A percentile compares a stretch with the other conserved stretches of the same genome.
phyloP scores from a whole-genome alignment of 202 grass and related monocot genomes.

The Setaria italica region DNA sequence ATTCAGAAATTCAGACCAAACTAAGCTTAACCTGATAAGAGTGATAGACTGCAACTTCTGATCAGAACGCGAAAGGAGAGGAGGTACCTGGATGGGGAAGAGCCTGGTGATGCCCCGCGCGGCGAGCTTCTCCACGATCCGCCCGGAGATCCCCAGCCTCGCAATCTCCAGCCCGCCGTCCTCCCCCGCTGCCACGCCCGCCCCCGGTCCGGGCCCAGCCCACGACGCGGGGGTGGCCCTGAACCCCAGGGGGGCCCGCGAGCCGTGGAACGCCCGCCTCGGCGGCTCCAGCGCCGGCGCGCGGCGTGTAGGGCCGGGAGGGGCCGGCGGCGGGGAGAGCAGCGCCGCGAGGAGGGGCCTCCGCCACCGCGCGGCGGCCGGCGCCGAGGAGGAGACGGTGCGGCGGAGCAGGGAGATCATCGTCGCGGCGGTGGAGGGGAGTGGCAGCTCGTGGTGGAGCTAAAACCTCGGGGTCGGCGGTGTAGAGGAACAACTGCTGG shows the following conservation, averaged over 20 bases:
- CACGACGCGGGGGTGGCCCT: constrained; percentile 40
- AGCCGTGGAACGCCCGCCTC: constrained; percentile 63
- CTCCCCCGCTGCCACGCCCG: constrained; percentile 48
- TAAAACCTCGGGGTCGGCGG: too few relatives aligned
- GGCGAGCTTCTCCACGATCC: constrained; percentile 74
- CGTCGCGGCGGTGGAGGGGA: not conserved
- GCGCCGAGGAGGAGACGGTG: constrained; percentile 11
- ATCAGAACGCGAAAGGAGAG: not conserved
- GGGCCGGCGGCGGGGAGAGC: not conserved
- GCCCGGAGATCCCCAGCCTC: constrained; percentile 75
- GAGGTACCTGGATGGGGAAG: constrained; percentile 88
- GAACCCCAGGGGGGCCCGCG: constrained; percentile 55
- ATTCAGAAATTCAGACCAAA: not conserved
- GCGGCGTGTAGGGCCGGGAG: not conserved
- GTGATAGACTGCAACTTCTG: not conserved
- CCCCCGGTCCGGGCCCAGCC: constrained; percentile 26
- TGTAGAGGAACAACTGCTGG: too few relatives aligned
- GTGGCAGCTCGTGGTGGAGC: too few relatives aligned
- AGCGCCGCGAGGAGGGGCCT: constrained; percentile 26
- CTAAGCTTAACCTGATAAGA: not conserved
- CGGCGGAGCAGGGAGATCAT: constrained; percentile 60
- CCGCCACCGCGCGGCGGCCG: not conserved
- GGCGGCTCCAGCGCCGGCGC: not conserved
- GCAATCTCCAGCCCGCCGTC: constrained; percentile 80
- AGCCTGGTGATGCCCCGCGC: constrained; percentile 78